A percentile compares a stretch with the other conserved stretches of the same genome.
Conservation (phyloP, 352 stramenopile genomes). For the Aphanomyces euteiches region DNA sequence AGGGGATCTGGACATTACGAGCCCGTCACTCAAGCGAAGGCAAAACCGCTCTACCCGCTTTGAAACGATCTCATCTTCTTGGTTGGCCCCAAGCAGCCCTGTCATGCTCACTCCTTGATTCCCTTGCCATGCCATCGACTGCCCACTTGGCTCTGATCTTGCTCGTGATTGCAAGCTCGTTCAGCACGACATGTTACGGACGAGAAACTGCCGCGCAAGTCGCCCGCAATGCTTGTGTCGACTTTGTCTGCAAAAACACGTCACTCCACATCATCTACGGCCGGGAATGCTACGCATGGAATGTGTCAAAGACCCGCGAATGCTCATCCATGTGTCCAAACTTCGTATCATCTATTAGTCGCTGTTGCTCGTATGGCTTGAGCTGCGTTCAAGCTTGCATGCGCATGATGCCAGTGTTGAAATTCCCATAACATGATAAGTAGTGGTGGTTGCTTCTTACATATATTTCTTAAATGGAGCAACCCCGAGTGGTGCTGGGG, state of each 20-base stretch:
- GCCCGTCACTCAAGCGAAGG: no score
- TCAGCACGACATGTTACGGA: background rate
- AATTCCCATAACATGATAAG: background rate
- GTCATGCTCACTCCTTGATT: background rate
- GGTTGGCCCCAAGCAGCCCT: background rate
- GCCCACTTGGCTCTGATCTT: background rate
- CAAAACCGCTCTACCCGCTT: no score
- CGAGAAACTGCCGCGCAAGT: background rate
- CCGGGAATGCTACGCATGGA: background rate
- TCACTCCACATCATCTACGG: slow-evolving; percentile 4
- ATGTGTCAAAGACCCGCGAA: background rate
- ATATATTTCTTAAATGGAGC: slow-evolving; percentile 79
- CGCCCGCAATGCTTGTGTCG: slow-evolving; percentile 9
- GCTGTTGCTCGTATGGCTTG: background rate
- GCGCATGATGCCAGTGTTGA: background rate
- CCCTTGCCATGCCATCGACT: no score
- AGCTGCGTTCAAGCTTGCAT: slow-evolving; percentile 14
- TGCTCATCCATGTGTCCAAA: slow-evolving; percentile 3
- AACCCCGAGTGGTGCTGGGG: slow-evolving; percentile 45
- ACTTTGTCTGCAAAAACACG: slow-evolving; percentile 8
- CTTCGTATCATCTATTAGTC: background rate
- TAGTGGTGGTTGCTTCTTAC: background rate
- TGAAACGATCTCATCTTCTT: slow-evolving; percentile 1
- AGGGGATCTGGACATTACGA: no score
- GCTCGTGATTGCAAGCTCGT: slow-evolving; percentile 3